These are phyloP conservation scores for Bryoerythrophyllum caledonicum DNA, from an alignment of 225 moss, liverwort and hornwort genomes.

Conservation along the genomic window DNA sequence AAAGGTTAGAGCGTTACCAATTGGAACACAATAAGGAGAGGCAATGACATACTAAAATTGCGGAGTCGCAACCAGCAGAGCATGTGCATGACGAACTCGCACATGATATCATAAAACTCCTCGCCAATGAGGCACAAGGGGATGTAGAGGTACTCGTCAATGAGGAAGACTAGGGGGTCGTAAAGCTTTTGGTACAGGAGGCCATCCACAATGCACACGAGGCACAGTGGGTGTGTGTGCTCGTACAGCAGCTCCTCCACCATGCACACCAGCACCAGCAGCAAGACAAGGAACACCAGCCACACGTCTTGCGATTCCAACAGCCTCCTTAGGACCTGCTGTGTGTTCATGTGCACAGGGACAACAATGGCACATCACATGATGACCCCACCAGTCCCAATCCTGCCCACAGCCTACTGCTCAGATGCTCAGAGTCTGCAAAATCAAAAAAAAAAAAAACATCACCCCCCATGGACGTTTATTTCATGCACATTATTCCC, in stretches of 20 bases:
- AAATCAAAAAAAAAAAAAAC: too few species aligned
- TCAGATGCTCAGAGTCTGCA: too few species aligned
- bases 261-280: conserved; percentile 46
- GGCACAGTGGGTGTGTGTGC: conserved; percentile 74
- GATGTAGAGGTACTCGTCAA: conserved; percentile 81
- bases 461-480: too few species aligned
- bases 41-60: not conserved
- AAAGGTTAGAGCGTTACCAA: not conserved
- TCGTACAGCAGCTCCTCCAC: conserved; percentile 80
- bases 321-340: conserved; percentile 24
- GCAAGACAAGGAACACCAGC: conserved; percentile 42
- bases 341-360: conserved; percentile 26
- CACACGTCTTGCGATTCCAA: conserved; percentile 55
- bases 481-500: too few species aligned
- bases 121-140: conserved; percentile 72
- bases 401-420: too few species aligned
- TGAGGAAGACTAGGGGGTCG: conserved; percentile 68
- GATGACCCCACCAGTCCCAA: not conserved
- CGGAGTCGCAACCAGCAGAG: conserved; percentile 26
- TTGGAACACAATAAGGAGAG: not conserved
- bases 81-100: conserved; percentile 40
- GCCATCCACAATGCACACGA: conserved; percentile 80
- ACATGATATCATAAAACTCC: conserved; percentile 55
- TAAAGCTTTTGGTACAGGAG: conserved; percentile 84
- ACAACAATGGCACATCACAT: conserved; percentile 18